Percentiles rank a stretch among this genome's conserved stretches.
Evolutionary conservation across 73 alveolate species (phyloP).

Genomic region (Tetrahymena thermophila): DNA sequence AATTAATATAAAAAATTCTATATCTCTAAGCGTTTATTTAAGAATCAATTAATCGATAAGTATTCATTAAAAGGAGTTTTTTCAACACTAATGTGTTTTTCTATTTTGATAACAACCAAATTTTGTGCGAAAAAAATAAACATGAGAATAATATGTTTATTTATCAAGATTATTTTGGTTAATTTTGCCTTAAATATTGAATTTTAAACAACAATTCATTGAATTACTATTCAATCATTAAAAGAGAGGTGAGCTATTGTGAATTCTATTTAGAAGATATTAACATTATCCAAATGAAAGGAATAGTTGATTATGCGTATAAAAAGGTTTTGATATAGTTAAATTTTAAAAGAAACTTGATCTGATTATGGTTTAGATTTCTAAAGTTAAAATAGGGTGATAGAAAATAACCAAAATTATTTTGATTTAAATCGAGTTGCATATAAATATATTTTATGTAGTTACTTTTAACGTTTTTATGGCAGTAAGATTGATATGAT

Average conservation of each 20-base stretch:
- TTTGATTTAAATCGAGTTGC: not conserved
- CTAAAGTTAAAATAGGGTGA: not conserved
- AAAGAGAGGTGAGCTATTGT: not conserved
- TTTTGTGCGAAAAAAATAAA: no score
- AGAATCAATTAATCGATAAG: no score
- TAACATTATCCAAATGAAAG: no score
- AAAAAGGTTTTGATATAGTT: no score
- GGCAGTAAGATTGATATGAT: not conserved
- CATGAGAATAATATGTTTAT: not conserved
- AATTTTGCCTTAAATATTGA: no score
- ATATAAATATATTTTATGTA: not conserved
- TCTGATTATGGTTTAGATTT: no score
- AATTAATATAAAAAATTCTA: no score
- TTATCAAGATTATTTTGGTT: no score
- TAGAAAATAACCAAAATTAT: not conserved
- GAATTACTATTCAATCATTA: no score
- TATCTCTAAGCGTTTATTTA: not conserved
- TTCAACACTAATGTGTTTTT: not conserved
- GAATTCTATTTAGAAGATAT: not conserved
- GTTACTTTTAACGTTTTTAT: not conserved
- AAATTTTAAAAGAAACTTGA: no score
- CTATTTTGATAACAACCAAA: not conserved
- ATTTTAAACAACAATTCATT: no score
- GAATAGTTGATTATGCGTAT: not conserved
- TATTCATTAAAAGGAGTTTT: not conserved